Evolutionary conservation across 768 basidiomycete species (phyloP).

Genomic region (Chalciporus chontae): DNA sequence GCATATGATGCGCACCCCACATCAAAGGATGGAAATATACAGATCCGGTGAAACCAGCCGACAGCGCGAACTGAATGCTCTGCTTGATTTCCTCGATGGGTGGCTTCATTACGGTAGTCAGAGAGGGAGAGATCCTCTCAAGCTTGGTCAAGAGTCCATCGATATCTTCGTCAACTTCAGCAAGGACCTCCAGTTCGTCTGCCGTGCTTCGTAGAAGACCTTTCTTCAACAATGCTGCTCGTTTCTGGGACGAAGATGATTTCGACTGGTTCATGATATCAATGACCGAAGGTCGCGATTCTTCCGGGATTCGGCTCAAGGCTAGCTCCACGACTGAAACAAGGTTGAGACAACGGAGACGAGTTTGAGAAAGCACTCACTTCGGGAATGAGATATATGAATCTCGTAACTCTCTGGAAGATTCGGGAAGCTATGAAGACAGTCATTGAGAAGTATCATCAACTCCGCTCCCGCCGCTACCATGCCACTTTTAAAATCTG

Average conservation of each 20-base stretch:
- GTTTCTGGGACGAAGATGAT: constrained; percentile 64
- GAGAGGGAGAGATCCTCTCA: constrained; percentile 55
- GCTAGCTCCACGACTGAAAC: constrained; percentile 61
- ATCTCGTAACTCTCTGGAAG: constrained; percentile 67
- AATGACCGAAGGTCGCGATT: constrained; percentile 51
- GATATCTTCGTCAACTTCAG: constrained; percentile 62
- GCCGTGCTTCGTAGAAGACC: constrained; percentile 62
- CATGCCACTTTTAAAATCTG: constrained; percentile 60
- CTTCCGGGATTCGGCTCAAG: constrained; percentile 57
- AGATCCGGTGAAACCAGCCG: constrained; percentile 59
- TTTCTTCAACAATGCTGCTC: constrained; percentile 63
- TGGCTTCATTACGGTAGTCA: constrained; percentile 47
- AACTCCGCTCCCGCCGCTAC: constrained; percentile 72
- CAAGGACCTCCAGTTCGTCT: constrained; percentile 72
- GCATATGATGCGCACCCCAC: constrained; percentile 58
- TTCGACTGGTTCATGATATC: constrained; percentile 68
- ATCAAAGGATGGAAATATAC: constrained; percentile 73
- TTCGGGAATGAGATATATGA: constrained; percentile 72
- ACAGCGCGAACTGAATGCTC: constrained; percentile 54
- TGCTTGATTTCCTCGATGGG: constrained; percentile 60
- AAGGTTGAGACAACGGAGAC: constrained; percentile 1
- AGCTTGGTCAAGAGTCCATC: constrained; percentile 53
- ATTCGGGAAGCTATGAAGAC: constrained; percentile 69
- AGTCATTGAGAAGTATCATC: constrained; percentile 63
- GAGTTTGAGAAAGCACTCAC: constrained; percentile 39